Evolutionary conservation across 2,329 filamentous ascomycete genomes (phyloP).

Genomic region (Xylariaceae sp.): DNA sequence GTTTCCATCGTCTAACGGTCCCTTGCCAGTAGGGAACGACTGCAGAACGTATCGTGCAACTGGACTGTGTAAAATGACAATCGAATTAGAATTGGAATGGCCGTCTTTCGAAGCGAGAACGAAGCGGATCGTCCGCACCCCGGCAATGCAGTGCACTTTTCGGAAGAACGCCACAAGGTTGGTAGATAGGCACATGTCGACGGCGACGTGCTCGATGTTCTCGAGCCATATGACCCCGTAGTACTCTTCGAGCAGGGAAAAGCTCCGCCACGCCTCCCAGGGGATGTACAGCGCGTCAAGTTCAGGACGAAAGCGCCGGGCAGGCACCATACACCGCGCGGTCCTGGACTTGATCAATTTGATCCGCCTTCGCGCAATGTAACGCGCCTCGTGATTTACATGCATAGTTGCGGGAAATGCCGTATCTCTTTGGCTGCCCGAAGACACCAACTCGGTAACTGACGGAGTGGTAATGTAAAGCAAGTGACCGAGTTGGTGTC

Average conservation of each 20-base stretch:
- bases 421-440: too few relatives aligned
- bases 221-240: background rate
- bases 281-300: slow-evolving; percentile 5
- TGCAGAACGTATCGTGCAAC: background rate
- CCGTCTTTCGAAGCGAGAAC: background rate
- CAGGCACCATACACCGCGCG: slow-evolving; percentile 2
- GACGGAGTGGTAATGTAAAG: too few relatives aligned
- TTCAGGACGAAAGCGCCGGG: background rate
- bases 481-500: too few relatives aligned
- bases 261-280: slow-evolving; percentile 6
- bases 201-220: background rate
- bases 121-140: background rate
- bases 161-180: background rate
- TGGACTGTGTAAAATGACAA: background rate
- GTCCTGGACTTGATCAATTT: background rate
- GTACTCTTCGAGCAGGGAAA: slow-evolving; percentile 6
- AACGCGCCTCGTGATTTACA: background rate
- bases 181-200: background rate
- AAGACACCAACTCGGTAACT: too few relatives aligned
- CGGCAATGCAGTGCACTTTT: background rate
- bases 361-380: background rate
- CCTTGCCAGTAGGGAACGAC: background rate
- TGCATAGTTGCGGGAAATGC: background rate
- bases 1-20: background rate
- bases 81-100: background rate